These are phyloP conservation scores for Phaseolus coccineus DNA, from an alignment of 331 rosid species.

Conservation along the genomic window DNA sequence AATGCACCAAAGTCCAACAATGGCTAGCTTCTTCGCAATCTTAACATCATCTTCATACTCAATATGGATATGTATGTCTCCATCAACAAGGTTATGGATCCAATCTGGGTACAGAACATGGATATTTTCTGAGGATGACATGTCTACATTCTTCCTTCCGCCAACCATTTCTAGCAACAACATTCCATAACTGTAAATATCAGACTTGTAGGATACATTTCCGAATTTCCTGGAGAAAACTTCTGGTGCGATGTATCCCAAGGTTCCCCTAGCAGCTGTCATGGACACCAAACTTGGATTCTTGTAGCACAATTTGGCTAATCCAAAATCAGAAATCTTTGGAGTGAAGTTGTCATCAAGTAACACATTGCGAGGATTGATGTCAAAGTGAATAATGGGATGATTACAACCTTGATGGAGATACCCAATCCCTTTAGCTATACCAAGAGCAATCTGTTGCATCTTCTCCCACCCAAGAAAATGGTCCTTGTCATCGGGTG, in stretches of 20 bases:
- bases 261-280: neutral
- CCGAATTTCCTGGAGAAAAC: no score
- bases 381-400: no score
- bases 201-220: no score
- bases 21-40: conserved; percentile 27
- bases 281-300: conserved; percentile 1
- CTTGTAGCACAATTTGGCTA: neutral
- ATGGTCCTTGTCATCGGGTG: no score
- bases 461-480: no score
- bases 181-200: no score
- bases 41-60: neutral
- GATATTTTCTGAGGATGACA: neutral
- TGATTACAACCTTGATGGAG: no score
- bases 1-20: conserved; percentile 33
- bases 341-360: neutral
- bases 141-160: neutral
- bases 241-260: no score
- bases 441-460: no score
- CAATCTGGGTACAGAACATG: neutral
- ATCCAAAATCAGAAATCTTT: no score
- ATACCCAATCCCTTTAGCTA: no score
- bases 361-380: no score
- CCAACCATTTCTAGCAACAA: neutral
- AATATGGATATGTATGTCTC: neutral
- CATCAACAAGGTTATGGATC: neutral